Evolutionary conservation across 192 early-diverging fungal genomes (phyloP).

Genomic region (Backusella macrospora): DNA sequence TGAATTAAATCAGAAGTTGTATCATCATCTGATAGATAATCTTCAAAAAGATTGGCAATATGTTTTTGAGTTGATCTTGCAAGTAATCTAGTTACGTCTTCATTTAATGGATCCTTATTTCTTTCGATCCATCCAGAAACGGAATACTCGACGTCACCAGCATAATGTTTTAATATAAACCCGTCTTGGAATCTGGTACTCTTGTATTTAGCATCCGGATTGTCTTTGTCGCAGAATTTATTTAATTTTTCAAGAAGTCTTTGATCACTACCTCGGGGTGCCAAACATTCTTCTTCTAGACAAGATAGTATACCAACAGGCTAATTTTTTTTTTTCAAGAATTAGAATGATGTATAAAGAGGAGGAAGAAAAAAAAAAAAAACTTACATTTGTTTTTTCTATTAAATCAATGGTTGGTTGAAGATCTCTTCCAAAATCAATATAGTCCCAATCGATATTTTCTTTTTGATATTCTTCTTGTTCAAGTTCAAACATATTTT

Average conservation of each 20-base stretch:
- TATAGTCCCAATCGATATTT: constrained; percentile 98
- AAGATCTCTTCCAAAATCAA: constrained; percentile 96
- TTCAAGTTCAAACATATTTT: constrained; percentile 98
- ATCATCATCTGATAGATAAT: constrained; percentile 64
- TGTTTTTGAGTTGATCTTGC: constrained; percentile 82
- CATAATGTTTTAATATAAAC: constrained; percentile 94
- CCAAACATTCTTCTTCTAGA: constrained; percentile 98
- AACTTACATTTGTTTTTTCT: constrained; percentile 86
- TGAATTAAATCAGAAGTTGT: constrained; percentile 35
- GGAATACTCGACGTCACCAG: constrained; percentile 93
- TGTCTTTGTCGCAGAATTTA: constrained; percentile 79
- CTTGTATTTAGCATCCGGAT: constrained; percentile 82
- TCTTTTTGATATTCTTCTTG: constrained; percentile 98
- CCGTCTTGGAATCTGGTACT: constrained; percentile 83
- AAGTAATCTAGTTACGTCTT: constrained; percentile 86
- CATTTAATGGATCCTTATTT: constrained; percentile 98
- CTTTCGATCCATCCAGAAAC: constrained; percentile 94
- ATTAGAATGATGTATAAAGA: neutral
- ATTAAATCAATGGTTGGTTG: constrained; percentile 99
- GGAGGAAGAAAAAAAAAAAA: neutral
- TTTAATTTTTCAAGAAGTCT: constrained; percentile 94
- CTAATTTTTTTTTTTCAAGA: constrained; percentile 29
- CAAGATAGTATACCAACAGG: constrained; percentile 96
- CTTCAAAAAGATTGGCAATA: constrained; percentile 80
- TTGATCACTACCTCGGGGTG: constrained; percentile 93